Evolutionary conservation across 352 stramenopile genomes (phyloP).

Genomic region (Pythium graminicola): DNA sequence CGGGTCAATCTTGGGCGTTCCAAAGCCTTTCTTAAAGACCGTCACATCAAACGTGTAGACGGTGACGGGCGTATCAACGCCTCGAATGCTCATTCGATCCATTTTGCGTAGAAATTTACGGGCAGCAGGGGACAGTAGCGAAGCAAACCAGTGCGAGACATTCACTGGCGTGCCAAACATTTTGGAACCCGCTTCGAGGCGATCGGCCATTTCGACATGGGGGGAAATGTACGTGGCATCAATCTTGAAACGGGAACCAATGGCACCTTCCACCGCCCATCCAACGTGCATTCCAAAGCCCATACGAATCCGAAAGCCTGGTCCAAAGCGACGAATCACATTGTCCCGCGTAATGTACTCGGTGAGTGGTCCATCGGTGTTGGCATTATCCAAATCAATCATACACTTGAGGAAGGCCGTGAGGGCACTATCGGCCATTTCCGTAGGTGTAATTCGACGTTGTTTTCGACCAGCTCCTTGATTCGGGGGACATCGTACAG

Average conservation of each 20-base stretch:
- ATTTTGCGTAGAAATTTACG: constrained; percentile 77
- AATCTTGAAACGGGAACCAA: constrained; percentile 94
- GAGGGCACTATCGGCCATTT: constrained; percentile 91
- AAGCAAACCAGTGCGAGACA: constrained; percentile 76
- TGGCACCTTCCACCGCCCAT: constrained; percentile 94
- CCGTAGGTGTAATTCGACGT: constrained; percentile 73
- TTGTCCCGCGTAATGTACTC: constrained; percentile 61
- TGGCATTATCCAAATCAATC: constrained; percentile 81
- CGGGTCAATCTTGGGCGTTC: constrained; percentile 59
- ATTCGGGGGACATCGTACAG: constrained; percentile 63
- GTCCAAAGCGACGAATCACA: constrained; percentile 81
- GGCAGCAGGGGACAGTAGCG: constrained; percentile 57
- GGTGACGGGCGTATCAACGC: constrained; percentile 71
- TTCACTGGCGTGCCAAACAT: constrained; percentile 85
- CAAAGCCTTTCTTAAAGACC: constrained; percentile 69
- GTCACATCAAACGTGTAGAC: constrained; percentile 88
- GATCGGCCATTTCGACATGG: constrained; percentile 92
- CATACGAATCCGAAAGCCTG: constrained; percentile 84
- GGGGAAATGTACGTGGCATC: constrained; percentile 97
- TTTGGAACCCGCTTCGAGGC: constrained; percentile 93
- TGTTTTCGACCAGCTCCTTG: constrained; percentile 50
- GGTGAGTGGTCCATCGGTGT: constrained; percentile 62
- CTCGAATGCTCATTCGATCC: constrained; percentile 78
- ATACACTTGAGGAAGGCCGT: constrained; percentile 95
- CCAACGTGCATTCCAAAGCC: constrained; percentile 96